Base-by-base conservation (phyloP, 1,139 yeast genomes). In the Suzukiozyma palmioleophila region DNA sequence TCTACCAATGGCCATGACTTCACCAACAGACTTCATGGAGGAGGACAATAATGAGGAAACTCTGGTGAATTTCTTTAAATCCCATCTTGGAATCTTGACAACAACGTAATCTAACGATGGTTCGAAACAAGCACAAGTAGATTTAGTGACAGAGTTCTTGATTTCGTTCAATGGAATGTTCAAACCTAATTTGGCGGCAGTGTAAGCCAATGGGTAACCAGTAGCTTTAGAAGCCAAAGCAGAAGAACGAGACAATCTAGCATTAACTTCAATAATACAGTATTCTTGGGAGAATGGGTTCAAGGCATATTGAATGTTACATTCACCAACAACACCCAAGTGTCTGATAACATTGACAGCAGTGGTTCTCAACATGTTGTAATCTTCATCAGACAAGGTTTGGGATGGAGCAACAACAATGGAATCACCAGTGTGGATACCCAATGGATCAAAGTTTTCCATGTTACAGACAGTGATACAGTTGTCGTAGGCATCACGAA, bases 81-180 rank as follows among this genome's bases (percentile, higher is more conserved):
- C 98, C 98, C 99, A 92, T 73, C 98, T 82, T 64, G 99, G 98
- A 65, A 92, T 92, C 79, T 92, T 92, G 45, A 88, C 96, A 48
- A 92, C 98, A 63, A 92, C 89, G 69, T 92, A 92, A 70, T 92
- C 98, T 61, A 92, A 77, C 9, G 97, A 89, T 38, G 98, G 98
- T 70, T 92, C 98, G 65, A 92, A 92, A 71, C 96, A 87, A 48
- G 98, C 95, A 65, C 95, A 85, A 26, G 98, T 92, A 35, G 89
- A 83, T 69, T 87, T 85, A 43, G 98, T 92, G 43, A 92, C 97
- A 36, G 96, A 81, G 73, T 92, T 92, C 64, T 82, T 84, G 59
- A 92, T 85, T 66, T 90, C 95, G 56, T 88, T 84, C 64, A 92
- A 79, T 40, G 97, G 92, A 56, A 87, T 87, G 70, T 88, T 88